These are phyloP conservation scores for Thelonectria discophora DNA, from an alignment of 2,329 filamentous ascomycete species.

Conservation along the genomic window DNA sequence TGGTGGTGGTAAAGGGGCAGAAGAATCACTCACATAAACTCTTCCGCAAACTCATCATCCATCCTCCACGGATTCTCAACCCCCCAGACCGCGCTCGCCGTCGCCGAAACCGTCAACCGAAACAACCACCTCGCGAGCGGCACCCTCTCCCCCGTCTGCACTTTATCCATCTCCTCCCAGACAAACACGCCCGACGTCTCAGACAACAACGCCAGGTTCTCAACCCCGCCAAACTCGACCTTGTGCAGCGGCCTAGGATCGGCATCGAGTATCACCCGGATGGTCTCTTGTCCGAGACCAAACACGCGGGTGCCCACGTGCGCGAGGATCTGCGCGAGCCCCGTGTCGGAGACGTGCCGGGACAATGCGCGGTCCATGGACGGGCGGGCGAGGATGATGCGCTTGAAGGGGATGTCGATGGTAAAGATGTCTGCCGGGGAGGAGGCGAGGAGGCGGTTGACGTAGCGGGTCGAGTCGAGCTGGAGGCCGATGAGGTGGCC, in stretches of 20 bases:
- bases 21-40: constrained; percentile 42
- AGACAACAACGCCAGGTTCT: constrained; percentile 36
- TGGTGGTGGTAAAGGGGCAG: neutral
- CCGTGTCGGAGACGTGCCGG: constrained; percentile 43
- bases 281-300: constrained; percentile 33
- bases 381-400: constrained; percentile 42
- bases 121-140: constrained; percentile 43
- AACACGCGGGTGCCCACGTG: constrained; percentile 44
- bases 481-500: constrained; percentile 40
- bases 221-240: constrained; percentile 39
- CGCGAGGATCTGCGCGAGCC: constrained; percentile 44
- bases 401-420: constrained; percentile 43
- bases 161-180: constrained; percentile 31
- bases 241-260: constrained; percentile 43
- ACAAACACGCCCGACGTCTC: constrained; percentile 37
- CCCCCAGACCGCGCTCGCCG: constrained; percentile 46
- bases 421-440: constrained; percentile 40
- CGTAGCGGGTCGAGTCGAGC: constrained; percentile 39
- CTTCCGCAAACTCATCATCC: constrained; percentile 43
- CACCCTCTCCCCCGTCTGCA: constrained; percentile 33
- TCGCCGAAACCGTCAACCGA: constrained; percentile 42
- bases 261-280: constrained; percentile 37
- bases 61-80: constrained; percentile 44
- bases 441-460: constrained; percentile 39
- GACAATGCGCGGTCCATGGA: constrained; percentile 42